Evolutionary conservation across 2,329 filamentous ascomycete species (phyloP), one percentile per base, ranked within the genome.

Genomic region (Arthroderma sp.): DNA sequence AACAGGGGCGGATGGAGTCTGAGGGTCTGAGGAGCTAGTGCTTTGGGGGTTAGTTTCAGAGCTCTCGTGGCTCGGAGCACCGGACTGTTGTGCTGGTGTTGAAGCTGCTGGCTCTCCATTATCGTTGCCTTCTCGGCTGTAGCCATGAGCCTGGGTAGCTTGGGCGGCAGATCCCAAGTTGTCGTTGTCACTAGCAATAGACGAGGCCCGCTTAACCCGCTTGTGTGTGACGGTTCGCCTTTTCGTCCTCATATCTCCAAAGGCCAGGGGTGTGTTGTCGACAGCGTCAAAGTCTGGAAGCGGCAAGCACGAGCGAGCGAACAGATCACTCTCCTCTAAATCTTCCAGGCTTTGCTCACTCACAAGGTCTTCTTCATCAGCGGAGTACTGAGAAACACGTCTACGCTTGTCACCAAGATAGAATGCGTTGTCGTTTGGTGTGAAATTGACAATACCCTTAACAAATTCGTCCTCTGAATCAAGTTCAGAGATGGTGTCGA

Each of bases 391-490:
- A 68, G 83, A 55, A 67, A 89, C 68, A 66, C 85, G 65, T 72
- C 88, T 74, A 53, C 88, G 78, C 69, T 85, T 86, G 58, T 67
- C 74, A 45, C 73, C 72, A 48, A 75, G 60, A 61, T 75, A 81
- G 53, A 74, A 68, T 8, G 75, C 67, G 62, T 81, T 79, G 40
- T 73, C 67, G 34, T 70, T 66, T 15, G 67, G 63, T 50, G 75
- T 71, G 52, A 87, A 81, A 57, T 85, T 78, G 51, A 86, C 80
- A 6, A 93, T 74, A 45, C 76, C 75, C 61, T 78, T 81, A 55
- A 78, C 75, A 57, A 93, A 86, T 60, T 91, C 85, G 73, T 93
- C 85, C 57, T 94, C 88, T 1, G 84, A 87, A 61, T 94, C 88
- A 46, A 94, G 74, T 56, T 94, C 87, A 27, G 88, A 91, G 53